A percentile compares a stretch with the other conserved stretches of the same genome.
Evolutionary conservation across 495 filamentous ascomycete genomes (phyloP).

Genomic region (Neurospora pannonica): DNA sequence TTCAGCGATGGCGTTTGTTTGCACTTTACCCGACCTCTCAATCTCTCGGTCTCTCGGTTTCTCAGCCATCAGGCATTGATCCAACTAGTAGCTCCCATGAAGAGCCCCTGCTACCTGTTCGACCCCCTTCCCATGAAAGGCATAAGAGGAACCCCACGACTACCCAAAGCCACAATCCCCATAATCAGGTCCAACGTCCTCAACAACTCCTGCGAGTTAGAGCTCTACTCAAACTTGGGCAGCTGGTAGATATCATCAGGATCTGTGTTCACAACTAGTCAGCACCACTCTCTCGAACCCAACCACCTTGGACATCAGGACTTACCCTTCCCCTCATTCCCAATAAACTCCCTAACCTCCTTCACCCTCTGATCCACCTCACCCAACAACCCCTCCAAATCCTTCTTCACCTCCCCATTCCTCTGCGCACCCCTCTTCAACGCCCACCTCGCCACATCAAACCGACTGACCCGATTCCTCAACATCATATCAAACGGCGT

Average conservation of each 20-base stretch:
- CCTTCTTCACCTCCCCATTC: conserved; percentile 42
- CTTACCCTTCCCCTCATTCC: conserved; percentile 37
- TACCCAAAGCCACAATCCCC: not conserved
- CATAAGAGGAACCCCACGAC: not conserved
- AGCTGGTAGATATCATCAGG: conserved; percentile 36
- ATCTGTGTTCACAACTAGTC: conserved; percentile 24
- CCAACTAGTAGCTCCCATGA: too few species aligned
- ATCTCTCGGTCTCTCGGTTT: too few species aligned
- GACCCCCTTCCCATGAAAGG: not conserved
- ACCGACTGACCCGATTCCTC: conserved; percentile 52
- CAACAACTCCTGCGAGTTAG: not conserved
- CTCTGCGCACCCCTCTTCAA: conserved; percentile 19
- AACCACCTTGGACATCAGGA: not conserved
- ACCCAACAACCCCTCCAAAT: conserved; percentile 36
- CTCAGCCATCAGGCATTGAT: too few species aligned
- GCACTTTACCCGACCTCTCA: too few species aligned
- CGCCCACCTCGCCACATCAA: conserved; percentile 52
- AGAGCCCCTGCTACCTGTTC: not conserved
- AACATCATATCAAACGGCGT: conserved; percentile 73
- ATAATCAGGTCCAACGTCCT: not conserved
- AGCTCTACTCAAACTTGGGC: conserved; percentile 7
- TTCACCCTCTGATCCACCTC: conserved; percentile 42
- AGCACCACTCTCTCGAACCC: not conserved
- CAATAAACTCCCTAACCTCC: conserved; percentile 48
- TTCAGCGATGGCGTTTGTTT: too few species aligned